phyloP scores from a whole-genome alignment of 768 basidiomycete genomes.

The Phylloporus sp. region DNA sequence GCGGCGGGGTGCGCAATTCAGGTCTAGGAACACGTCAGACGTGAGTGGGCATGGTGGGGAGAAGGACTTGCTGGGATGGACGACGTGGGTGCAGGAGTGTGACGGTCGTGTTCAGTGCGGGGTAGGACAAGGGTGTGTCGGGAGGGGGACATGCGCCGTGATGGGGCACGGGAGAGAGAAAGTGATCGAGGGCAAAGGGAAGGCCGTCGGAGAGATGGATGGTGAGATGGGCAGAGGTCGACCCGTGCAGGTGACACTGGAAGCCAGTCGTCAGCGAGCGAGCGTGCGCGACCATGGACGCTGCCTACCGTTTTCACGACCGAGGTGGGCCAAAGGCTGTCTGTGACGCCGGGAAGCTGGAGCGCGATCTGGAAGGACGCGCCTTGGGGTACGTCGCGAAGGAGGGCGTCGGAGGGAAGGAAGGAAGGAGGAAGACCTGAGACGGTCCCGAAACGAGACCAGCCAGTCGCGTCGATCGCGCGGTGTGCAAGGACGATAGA shows the following conservation, averaged over 20 bases:
- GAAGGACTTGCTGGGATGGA: slow-evolving; percentile 52
- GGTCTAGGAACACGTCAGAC: slow-evolving; percentile 42
- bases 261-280: too few species aligned
- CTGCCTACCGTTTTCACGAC: slow-evolving; percentile 37
- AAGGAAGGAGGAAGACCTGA: too few species aligned
- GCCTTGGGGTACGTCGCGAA: slow-evolving; percentile 44
- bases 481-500: too few species aligned
- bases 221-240: slow-evolving; percentile 50
- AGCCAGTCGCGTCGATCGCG: too few species aligned
- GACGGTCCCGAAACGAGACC: slow-evolving; percentile 26
- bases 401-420: slow-evolving; percentile 36
- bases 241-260: slow-evolving; percentile 68
- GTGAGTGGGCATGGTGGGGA: background rate
- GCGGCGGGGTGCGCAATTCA: slow-evolving; percentile 61
- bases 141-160: slow-evolving; percentile 55
- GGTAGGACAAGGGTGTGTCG: slow-evolving; percentile 22
- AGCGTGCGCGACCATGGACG: too few species aligned
- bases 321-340: slow-evolving; percentile 31
- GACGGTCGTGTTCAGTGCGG: slow-evolving; percentile 48
- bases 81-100: slow-evolving; percentile 41
- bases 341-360: slow-evolving; percentile 39
- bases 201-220: slow-evolving; percentile 47
- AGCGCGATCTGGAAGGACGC: slow-evolving; percentile 73
- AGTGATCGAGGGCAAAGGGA: slow-evolving; percentile 70
- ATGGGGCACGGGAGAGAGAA: slow-evolving; percentile 61